Conservation (phyloP, 305 asterid species). For the Fraxinus paxiana region DNA sequence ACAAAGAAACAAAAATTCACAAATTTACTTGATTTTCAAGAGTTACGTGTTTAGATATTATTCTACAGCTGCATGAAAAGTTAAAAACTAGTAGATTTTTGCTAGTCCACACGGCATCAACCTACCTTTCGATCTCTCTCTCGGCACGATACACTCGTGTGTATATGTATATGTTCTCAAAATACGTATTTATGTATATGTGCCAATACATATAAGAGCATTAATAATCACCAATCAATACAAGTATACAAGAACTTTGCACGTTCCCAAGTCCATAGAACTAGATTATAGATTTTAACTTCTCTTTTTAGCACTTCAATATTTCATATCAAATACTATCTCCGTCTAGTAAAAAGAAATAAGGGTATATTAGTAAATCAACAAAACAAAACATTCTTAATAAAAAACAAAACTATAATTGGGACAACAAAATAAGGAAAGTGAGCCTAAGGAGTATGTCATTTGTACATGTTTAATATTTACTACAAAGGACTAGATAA, state of each 20-base stretch:
- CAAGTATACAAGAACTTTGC: not conserved
- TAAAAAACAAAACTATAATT: no score
- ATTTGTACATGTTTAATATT: not conserved
- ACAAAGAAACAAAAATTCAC: constrained; percentile 3
- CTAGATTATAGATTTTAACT: not conserved
- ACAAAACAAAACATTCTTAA: no score
- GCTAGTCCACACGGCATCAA: constrained; percentile 30
- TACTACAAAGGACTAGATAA: not conserved
- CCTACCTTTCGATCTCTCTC: not conserved
- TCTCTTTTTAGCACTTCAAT: not conserved
- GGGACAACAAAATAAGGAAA: no score
- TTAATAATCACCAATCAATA: not conserved
- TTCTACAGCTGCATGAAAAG: constrained; percentile 34
- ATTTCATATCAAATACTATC: not conserved
- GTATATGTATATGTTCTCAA: not conserved
- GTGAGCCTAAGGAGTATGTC: no score
- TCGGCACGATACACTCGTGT: not conserved
- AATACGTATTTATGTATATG: not conserved
- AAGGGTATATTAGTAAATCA: no score
- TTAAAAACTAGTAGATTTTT: constrained; percentile 16
- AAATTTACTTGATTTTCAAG: not conserved
- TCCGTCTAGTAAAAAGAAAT: no score
- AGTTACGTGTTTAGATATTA: constrained; percentile 26
- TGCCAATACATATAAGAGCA: not conserved
- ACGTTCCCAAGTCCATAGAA: not conserved